Base-by-base conservation (phyloP, 164 flowering plant genomes). In the Brasenia schreberi region DNA sequence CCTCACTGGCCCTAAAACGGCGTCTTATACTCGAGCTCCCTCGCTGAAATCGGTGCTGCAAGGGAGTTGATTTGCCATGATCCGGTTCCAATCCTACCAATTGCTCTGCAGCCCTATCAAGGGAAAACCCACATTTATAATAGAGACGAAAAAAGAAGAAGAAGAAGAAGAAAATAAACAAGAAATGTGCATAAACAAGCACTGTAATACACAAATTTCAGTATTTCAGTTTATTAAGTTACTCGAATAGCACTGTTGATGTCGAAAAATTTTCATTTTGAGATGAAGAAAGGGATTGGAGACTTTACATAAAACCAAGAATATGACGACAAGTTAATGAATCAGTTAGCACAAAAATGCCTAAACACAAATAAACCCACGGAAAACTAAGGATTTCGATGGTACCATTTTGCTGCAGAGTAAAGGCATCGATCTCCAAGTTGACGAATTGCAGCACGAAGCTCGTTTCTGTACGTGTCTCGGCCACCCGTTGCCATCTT, bases 341-440 rank as follows among this genome's bases (percentile, higher is more conserved):
- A 4, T 43, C 4, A 62, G 39, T 49, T 33, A 43, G 62, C 64
- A 42, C 43, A 53, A 52, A 7, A 7, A 5, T 33, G 59, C 27
- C 43, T 65, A 39, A 64, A 10, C 33, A 16, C n/a, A 43, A 61
- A 67, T 67, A 64, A 43, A 3, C n/a, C 42, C 18, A 27, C 58
- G 49, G 27, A 18, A 19, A 39, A 19, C 49, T 11, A 11, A 1
- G 58, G 45, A 72, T 71, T 64, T 65, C 23, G 16, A 56, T 4
- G 23, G 19, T 73, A 94, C 99, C 99, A 95, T 87, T 84, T 88
- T 71, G 97, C 73, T 49, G 99, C 97, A 39, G 97, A 82, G 85
- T 92, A 85, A 66, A 95, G 90, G 73, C 99, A 82, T n/a, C 99
- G 99, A 68, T 95, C 92, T 43, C 74, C 77, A 73, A 95, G 97